These are phyloP conservation scores for Fusarium equiseti DNA, from an alignment of 2,329 filamentous ascomycete species.

Conservation along the genomic window DNA sequence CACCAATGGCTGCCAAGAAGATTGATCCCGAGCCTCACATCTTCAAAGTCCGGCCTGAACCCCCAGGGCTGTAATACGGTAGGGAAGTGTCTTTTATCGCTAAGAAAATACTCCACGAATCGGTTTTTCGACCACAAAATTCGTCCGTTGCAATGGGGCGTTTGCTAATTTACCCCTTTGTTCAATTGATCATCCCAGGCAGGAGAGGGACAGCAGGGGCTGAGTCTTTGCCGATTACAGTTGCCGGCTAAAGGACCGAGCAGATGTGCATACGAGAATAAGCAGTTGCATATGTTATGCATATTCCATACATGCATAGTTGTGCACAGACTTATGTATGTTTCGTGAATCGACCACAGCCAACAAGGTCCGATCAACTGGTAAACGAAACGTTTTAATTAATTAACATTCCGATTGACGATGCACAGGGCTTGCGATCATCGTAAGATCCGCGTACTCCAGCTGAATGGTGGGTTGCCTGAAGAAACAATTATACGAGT, in stretches of 20 bases:
- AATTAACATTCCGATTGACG: not conserved
- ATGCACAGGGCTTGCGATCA: not conserved
- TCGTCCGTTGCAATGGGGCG: no score
- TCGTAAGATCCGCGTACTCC: not conserved
- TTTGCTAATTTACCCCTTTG: not conserved
- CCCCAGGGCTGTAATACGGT: not conserved
- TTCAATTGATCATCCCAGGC: not conserved
- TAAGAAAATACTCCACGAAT: not conserved
- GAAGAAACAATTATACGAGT: not conserved
- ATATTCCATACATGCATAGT: not conserved
- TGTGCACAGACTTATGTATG: not conserved
- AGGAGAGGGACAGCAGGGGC: not conserved
- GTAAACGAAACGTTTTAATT: not conserved
- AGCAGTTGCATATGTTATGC: not conserved
- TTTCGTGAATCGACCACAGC: not conserved
- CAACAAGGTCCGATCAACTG: not conserved
- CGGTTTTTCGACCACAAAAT: rapidly evolving
- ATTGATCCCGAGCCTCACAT: not conserved
- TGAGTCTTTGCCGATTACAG: not conserved
- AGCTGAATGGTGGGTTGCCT: not conserved
- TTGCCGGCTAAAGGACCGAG: not conserved
- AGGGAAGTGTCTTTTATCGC: not conserved
- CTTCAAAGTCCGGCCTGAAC: not conserved
- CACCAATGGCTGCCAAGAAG: not conserved
- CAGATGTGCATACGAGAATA: not conserved